Evolutionary conservation across 768 basidiomycete genomes (phyloP), one percentile per base, ranked within the genome.

Genomic region (Boletus vinaceobasis): DNA sequence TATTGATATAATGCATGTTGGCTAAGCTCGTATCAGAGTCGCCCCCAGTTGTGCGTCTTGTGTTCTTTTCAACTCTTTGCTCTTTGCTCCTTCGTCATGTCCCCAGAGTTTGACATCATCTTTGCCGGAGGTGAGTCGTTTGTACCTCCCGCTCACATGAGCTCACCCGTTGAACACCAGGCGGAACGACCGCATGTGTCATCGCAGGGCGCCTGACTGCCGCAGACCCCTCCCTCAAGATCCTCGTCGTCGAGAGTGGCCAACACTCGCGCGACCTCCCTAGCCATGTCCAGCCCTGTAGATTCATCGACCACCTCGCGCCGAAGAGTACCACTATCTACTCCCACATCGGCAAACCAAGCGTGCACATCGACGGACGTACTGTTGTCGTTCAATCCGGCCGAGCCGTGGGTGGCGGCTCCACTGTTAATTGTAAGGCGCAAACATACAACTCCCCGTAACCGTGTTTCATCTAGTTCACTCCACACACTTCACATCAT

Each of bases 191-290:
- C 17, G 82, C 77, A 7, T 85, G 85, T 59, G 71, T 87, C 9
- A 66, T 77, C n/a, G 85, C 74, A 2, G 68, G 73, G 0, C 77
- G 84, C 33, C 75, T 88, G 4, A 73, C 79, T 0, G 74, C 73
- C 0, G 79, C 82, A 0, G 79, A 85, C 39, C 78, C 83, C 0
- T 64, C 69, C 4, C 65, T 87, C 47, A 81, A 74, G 60, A 83
- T 87, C 45, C 78, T 87, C 36, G 65, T 86, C 43, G 64, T 87
- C 21, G 86, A 88, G 69, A 75, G 79, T 11, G 86, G 86, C 1
- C 74, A 76, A 6, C 75, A 80, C 52, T 79, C 80, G 0, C 65
- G 72, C 31, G 74, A 84, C 35, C 32, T 79, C 6, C 73, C 69
- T 7, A 57, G 59, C 3, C 83, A 87, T 63, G 68, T 72, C 7